These are phyloP conservation scores for Solanum gracilifrons DNA, from an alignment of 257 asterid species.

Conservation along the genomic window DNA sequence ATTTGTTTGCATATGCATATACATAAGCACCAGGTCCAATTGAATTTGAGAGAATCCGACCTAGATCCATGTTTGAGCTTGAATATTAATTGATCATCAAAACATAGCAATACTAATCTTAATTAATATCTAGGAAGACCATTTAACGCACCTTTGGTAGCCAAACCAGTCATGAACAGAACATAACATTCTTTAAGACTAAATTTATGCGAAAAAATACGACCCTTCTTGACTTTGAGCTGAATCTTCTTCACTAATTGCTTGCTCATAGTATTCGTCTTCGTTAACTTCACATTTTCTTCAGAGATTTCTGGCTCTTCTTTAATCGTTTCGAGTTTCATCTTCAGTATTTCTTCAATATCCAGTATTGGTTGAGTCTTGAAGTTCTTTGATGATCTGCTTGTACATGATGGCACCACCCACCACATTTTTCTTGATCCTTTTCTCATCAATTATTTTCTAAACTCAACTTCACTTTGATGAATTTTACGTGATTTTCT, in stretches of 20 bases:
- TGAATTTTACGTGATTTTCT: neutral
- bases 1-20: neutral
- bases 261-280: slow-evolving; percentile 5
- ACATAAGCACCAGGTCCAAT: neutral
- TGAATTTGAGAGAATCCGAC: neutral
- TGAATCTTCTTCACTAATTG: slow-evolving; percentile 24
- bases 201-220: slow-evolving; percentile 22
- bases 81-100: neutral
- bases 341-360: slow-evolving; percentile 56
- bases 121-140: slow-evolving; percentile 43
- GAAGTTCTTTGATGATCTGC: slow-evolving; percentile 23
- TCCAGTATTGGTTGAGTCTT: slow-evolving; percentile 39
- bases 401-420: slow-evolving; percentile 23
- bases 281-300: slow-evolving; percentile 8
- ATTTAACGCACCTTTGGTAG: slow-evolving; percentile 40
- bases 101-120: neutral
- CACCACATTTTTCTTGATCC: slow-evolving; percentile 41
- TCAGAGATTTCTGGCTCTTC: slow-evolving; percentile 44
- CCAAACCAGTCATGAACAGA: slow-evolving; percentile 48
- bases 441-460: slow-evolving; percentile 14
- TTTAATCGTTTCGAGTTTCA: slow-evolving; percentile 59
- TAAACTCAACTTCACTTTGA: neutral
- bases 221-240: slow-evolving; percentile 30
- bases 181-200: slow-evolving; percentile 55
- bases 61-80: neutral